Percentiles rank a stretch among this genome's conserved stretches.
Conservation (phyloP, 2,329 filamentous ascomycete genomes). For the Penicillium frequentans region DNA sequence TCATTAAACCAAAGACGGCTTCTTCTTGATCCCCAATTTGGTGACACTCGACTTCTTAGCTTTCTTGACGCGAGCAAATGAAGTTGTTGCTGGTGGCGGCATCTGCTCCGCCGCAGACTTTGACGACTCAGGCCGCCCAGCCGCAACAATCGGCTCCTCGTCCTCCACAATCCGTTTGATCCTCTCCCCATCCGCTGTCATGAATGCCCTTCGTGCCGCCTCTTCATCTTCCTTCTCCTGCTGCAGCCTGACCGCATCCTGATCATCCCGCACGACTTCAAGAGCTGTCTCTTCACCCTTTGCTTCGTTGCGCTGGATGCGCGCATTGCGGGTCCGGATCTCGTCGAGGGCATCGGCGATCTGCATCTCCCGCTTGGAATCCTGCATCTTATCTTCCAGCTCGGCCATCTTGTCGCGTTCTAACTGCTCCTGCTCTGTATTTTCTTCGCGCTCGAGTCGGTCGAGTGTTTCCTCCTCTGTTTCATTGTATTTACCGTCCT, state of each 20-base stretch:
- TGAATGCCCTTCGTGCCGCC: slow-evolving; percentile 75
- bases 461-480: slow-evolving; percentile 86
- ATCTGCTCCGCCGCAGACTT: slow-evolving; percentile 19
- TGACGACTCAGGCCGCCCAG: slow-evolving; percentile 37
- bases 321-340: slow-evolving; percentile 86
- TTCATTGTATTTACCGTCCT: slow-evolving; percentile 62
- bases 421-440: slow-evolving; percentile 61
- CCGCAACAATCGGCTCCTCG: slow-evolving; percentile 30
- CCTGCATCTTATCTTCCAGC: slow-evolving; percentile 86
- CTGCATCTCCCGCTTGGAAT: slow-evolving; percentile 93
- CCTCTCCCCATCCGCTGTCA: slow-evolving; percentile 57
- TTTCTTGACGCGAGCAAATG: slow-evolving; percentile 75
- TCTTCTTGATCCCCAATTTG: slow-evolving; percentile 84
- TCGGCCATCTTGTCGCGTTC: slow-evolving; percentile 94
- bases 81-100: slow-evolving; percentile 57
- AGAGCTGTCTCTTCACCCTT: slow-evolving; percentile 59
- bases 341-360: slow-evolving; percentile 95
- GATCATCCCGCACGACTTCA: slow-evolving; percentile 59
- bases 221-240: slow-evolving; percentile 83
- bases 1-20: slow-evolving; percentile 52
- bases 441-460: slow-evolving; percentile 74
- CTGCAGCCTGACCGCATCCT: slow-evolving; percentile 59
- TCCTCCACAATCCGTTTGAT: slow-evolving; percentile 56
- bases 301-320: slow-evolving; percentile 73
- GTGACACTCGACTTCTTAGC: slow-evolving; percentile 81